Base-by-base conservation (phyloP, 2,329 filamentous ascomycete genomes). In the Endocalyx cinctus region DNA sequence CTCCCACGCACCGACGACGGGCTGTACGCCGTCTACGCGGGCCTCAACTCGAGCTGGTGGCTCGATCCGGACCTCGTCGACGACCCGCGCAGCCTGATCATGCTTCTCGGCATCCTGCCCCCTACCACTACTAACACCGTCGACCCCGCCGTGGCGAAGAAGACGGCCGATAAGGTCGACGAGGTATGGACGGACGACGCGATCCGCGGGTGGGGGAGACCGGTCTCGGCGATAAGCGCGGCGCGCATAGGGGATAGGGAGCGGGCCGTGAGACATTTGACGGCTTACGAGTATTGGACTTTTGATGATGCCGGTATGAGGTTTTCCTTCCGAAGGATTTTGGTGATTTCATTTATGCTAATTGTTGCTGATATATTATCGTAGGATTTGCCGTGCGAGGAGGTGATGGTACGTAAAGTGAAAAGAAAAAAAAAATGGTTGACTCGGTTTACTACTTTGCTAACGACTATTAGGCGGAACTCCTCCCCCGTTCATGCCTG, bases 11-110 rank as follows among this genome's bases (percentile, higher is more conserved):
- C 59, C 12, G 57, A 68, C n/a, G 53, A 67, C 27, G 52, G 55
- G 5, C 59, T 64, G 2, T 74, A 72, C 38, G 48, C 65, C 4
- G 57, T 68, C 4, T 71, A 70, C 37, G 64, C 67, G 41, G 69
- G 68, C 0, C 58, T 74, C 8, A 57, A 65, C 17, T 51, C 56
- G 20, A 63, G 63, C 17, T 67, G 65, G 63, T 66, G 65, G 58
- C 49, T 51, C 2, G 49, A 66, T 16, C 43, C 57, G 0, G 49
- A 48, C 5, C 55, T 63, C 1, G 57, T 47, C 17, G 46, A 55
- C 6, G 64, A 71, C 29, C 68, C 68, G 18, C 65, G 66, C 5
- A 66, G 62, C 36, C 56, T 70, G 35, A 57, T 60, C 17, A 69
- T 66, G 49, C 54, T 69, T 14, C 63, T 60, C 17, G 67, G 67